Evolutionary conservation across 2,329 filamentous ascomycete genomes (phyloP), one percentile per base, ranked within the genome.

Genomic region (Clonostachys byssicola): DNA sequence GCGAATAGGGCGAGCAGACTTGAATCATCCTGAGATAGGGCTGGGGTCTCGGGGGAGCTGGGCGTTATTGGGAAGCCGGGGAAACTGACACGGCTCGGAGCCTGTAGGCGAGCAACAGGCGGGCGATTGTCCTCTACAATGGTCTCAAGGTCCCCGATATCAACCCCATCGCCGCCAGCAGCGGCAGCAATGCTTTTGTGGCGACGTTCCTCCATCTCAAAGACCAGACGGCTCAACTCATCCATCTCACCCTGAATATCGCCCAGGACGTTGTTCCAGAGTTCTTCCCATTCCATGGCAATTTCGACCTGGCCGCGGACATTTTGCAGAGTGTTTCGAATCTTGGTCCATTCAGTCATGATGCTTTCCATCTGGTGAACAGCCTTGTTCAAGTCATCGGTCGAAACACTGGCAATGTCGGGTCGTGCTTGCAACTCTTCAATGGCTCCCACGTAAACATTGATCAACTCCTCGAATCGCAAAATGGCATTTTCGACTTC

Each of bases 281-380:
- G 75, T 68, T 97, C 92, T 65, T 96, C 92, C 92, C 92, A 99
- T 62, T 99, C 94, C 91, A 97, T 95, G 42, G 94, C 94, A 49
- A 96, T 84, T 66, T 97, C 94, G 16, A 99, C 92, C 61, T 97
- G 92, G 43, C 81, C 81, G 63, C 95, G 95, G 47, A 96, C 87
- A 23, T 71, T 85, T 52, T 86, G 87, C 44, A 99, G 72, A 2
- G 87, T 86, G 40, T 73, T 75, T 57, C 90, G 88, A 57, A 96
- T 92, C 54, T 85, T 83, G 41, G 83, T 77, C 94, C 94, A 99
- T 58, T 92, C 89, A 35, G 77, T 76, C 51, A 96, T 73, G 49
- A 96, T 94, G 17, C 77, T 75, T 58, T 97, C 92, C 88, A 97
- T 96, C 68, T 96, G 90, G 12, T 80, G 75, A 20, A 96, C 89